A percentile compares a stretch with the other conserved stretches of the same genome.
phyloP scores from a whole-genome alignment of 164 flowering plant species.

The Nymphaea colorata region DNA sequence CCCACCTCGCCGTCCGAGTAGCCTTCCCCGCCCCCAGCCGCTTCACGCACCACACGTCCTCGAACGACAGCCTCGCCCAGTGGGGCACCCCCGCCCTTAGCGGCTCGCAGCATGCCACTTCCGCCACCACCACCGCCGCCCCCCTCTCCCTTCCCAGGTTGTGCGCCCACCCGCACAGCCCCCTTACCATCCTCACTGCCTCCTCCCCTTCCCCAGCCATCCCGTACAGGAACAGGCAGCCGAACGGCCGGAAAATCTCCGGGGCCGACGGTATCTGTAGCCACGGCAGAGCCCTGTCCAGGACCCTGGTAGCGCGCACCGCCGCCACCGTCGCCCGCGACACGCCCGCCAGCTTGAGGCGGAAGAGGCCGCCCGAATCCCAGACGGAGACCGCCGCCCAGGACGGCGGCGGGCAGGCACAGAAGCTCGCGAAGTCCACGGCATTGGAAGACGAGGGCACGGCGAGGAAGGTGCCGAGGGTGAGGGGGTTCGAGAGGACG shows the following conservation, averaged over 20 bases:
- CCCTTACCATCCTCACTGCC: constrained; percentile 25
- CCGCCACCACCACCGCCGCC: constrained; percentile 79
- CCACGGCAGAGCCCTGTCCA: constrained; percentile 69
- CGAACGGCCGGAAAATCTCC: constrained; percentile 72
- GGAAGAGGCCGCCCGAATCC: constrained; percentile 66
- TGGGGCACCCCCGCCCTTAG: constrained; percentile 62
- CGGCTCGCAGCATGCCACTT: constrained; percentile 68
- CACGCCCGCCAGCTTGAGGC: constrained; percentile 64
- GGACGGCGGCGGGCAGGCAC: constrained; percentile 57
- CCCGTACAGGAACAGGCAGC: constrained; percentile 73
- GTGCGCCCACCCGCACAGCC: constrained; percentile 65
- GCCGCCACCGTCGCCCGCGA: constrained; percentile 27
- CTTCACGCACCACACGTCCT: constrained; percentile 93
- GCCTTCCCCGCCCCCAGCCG: constrained; percentile 49
- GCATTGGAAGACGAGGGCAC: constrained; percentile 22
- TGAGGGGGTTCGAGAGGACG: constrained; percentile 54
- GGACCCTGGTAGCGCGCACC: constrained; percentile 45
- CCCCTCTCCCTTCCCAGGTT: constrained; percentile 63
- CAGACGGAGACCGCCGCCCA: constrained; percentile 88
- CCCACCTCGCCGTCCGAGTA: constrained; percentile 80
- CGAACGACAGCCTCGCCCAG: constrained; percentile 80
- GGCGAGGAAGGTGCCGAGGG: constrained; percentile 77
- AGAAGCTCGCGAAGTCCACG: constrained; percentile 17
- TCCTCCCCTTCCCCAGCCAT: constrained; percentile 75
- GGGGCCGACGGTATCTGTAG: constrained; percentile 74